phyloP scores from a whole-genome alignment of 2,329 filamentous ascomycete genomes.

The Colletotrichum endophyticum region DNA sequence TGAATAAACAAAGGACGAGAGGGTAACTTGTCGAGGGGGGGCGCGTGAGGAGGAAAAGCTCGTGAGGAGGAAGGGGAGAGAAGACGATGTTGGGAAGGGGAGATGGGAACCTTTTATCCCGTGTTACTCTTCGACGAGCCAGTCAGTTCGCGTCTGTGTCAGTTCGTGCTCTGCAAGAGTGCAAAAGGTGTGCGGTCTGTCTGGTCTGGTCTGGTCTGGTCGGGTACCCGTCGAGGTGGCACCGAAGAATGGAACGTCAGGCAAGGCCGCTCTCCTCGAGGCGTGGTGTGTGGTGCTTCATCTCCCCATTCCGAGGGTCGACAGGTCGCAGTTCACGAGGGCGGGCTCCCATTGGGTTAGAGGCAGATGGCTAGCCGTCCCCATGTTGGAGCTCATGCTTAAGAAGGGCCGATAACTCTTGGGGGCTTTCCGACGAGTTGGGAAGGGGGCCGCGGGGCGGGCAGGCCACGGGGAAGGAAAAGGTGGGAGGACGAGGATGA shows the following conservation, averaged over 20 bases:
- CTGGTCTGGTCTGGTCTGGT: neutral
- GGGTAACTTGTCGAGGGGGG: neutral
- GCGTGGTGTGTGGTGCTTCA: conserved; percentile 11
- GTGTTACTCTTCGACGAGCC: neutral
- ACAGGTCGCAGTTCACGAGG: conserved; percentile 5
- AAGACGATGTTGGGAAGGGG: neutral
- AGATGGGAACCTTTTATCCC: conserved; percentile 18
- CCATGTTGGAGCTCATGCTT: conserved; percentile 18
- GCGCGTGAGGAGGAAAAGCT: conserved; percentile 4
- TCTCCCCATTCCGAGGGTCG: conserved; percentile 11
- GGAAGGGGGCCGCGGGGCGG: conserved; percentile 18
- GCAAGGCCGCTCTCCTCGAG: neutral
- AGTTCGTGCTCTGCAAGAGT: neutral
- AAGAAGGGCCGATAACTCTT: conserved; percentile 21
- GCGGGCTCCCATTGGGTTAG: conserved; percentile 12
- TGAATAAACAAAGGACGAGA: neutral
- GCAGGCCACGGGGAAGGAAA: conserved; percentile 7
- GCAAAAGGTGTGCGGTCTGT: no score
- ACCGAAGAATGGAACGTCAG: conserved; percentile 3
- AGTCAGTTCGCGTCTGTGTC: conserved; percentile 15
- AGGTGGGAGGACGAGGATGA: neutral
- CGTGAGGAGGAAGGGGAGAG: neutral
- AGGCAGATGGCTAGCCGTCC: conserved; percentile 15
- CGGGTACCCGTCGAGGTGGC: neutral
- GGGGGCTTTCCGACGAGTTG: conserved; percentile 16